Base-by-base conservation (phyloP, 2,329 filamentous ascomycete genomes). In the Trichoderma sp. region DNA sequence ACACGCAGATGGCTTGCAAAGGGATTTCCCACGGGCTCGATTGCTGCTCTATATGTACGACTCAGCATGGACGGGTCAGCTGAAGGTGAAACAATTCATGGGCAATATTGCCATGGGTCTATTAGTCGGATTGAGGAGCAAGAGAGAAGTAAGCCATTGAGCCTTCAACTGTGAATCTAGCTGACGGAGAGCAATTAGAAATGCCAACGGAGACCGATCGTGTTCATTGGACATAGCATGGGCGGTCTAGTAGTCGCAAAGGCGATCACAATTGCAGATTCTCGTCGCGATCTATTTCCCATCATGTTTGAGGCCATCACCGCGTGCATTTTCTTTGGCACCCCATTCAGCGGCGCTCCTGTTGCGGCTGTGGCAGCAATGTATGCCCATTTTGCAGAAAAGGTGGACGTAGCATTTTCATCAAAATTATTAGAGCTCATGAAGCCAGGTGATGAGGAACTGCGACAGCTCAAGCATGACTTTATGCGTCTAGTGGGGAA, bases 141-240 rank as follows among this genome's bases (percentile, higher is more conserved):
- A 79, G 36, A 78, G 82, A 76, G 78, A 82, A 71, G 82, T 82
- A 67, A 6, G 70, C 32, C 6, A 20, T 3, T 15, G 26, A 20
- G 17, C 39, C 6, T 13, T 6, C 4, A n/a, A 20, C 5, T 12
- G 17, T 17, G 8, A 26, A 7, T 11, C 12, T 26, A 39, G 20
- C 59, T 62, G 12, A 62, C 59, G 1, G 12, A 32, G 34, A 26
- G 3, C 1, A 13, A 26, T 11, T 43, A 65, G 58, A 55, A 34
- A 23, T 71, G 70, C 23, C 64, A 63, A 57, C 17, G 64, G 26
- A 65, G 71, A 6, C 83, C 83, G 1, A 82, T 84, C 11, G 79
- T 83, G 0, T 82, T 84, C 43, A 81, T 84, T 15, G 82, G 81
- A 0, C 83, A 84, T 47, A 82, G 81, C 23, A 84, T 84, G 83